Evolutionary conservation across 2,329 filamentous ascomycete species (phyloP), one percentile per base, ranked within the genome.

Genomic region (Clonostachys chloroleuca): DNA sequence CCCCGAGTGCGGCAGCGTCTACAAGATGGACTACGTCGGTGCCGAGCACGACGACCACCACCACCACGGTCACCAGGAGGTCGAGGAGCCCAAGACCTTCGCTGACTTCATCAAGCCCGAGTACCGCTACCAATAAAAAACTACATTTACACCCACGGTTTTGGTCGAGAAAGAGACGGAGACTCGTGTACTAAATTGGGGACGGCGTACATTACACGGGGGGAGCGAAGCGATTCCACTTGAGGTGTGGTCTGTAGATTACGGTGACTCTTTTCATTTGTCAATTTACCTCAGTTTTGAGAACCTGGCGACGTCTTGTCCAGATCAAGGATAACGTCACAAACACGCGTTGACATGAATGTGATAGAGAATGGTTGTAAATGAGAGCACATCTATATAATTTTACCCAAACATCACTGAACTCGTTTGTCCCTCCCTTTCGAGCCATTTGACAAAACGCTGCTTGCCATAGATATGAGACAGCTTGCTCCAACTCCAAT

Each of bases 1-100:
- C 84, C 84, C 84, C 64, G 94, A 99, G 80, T 99, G 94, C 75
- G 94, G 94, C 59, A 89, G 84, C 69, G 89, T 94, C 58, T 92
- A 95, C 80, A 95, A 96, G 86, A 94, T 97, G 89, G 87, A 96
- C 68, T 99, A 96, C 72, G 75, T 96, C 56, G 94, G 94, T 52
- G 84, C 91, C 45, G 69, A 84, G 65, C 87, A 94, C 56, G 85
- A 92, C 67, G 81, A 89, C 67, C 73, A 61, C 54, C 57, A 59
- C 54, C 61, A 73, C 67, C 66, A 78, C 66, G 70, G 77, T 66
- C 69, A 71, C 62, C 78, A 83, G 64, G 82, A 81, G 65, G 78
- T 83, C 67, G 82, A 86, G 70, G 90, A 95, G 75, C 89, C 91
- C 68, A 96, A 96, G 86, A 96, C 89, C 60, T 92, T 97, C 68